Evolutionary conservation across 768 basidiomycete species (phyloP).

Genomic region (Clitopilus passeckerianus): DNA sequence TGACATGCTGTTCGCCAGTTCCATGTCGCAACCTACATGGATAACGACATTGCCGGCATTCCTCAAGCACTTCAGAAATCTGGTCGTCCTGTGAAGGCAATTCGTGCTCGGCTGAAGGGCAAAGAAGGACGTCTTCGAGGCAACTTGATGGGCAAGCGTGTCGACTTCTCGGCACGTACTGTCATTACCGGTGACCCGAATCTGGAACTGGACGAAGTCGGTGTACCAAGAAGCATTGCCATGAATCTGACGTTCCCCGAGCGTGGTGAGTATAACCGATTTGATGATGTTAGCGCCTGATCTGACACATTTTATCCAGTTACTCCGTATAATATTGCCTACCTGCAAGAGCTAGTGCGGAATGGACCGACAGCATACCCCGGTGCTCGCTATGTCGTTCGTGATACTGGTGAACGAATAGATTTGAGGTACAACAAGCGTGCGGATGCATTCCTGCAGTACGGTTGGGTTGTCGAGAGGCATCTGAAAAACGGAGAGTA

Average conservation of each 20-base stretch:
- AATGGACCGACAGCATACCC: constrained; percentile 95
- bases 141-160: constrained; percentile 99
- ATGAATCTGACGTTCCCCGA: constrained; percentile 99
- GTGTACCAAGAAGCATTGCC: constrained; percentile 91
- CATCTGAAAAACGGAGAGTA: constrained; percentile 98
- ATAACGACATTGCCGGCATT: constrained; percentile 97
- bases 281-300: neutral
- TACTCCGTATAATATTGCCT: constrained; percentile 94
- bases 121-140: constrained; percentile 98
- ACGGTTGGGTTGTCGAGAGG: constrained; percentile 97
- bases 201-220: constrained; percentile 92
- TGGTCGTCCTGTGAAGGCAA: constrained; percentile 96
- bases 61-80: constrained; percentile 97
- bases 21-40: constrained; percentile 99
- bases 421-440: constrained; percentile 96
- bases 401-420: constrained; percentile 96
- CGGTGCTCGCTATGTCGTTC: constrained; percentile 93
- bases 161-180: constrained; percentile 98
- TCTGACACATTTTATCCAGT: constrained; percentile 42
- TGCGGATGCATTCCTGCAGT: constrained; percentile 91
- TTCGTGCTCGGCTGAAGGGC: constrained; percentile 95
- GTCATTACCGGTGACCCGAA: constrained; percentile 99
- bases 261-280: constrained; percentile 56
- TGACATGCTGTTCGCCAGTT: constrained; percentile 51
- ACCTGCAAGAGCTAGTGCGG: constrained; percentile 90